Evolutionary conservation across 352 stramenopile species (phyloP), one percentile per base, ranked within the genome.

Genomic region (Thalassiosira hispida): DNA sequence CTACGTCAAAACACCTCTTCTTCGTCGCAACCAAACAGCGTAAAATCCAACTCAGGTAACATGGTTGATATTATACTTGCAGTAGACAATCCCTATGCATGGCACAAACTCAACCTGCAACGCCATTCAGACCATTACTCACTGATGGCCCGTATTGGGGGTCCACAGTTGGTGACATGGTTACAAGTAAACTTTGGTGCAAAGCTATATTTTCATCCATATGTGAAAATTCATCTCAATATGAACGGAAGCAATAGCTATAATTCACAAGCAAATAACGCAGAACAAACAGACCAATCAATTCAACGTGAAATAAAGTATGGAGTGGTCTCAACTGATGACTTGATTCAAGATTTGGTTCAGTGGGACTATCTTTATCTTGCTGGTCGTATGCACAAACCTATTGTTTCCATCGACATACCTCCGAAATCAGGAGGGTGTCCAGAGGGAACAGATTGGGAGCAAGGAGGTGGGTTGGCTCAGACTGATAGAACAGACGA

Each of bases 31-130:
- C 22, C 49, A 66, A 14, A 62, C 11, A 23, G 52, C 2, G 62
- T 33, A 44, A 31, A 22, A 53, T 56, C 31, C 33, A 33, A 53
- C 49, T 27, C 27, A 33, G 51, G 44, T 2, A 70, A 73, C 29
- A 91, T 94, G 85, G 55, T 94, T 22, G 89, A 94, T 74, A 51
- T 94, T 3, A 92, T 94, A 71, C 33, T 94, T 8, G 73, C 87
- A 4, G 76, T 92, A 2, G 27, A 85, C 14, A 70, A 93, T 44
- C 63, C 80, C n/a, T 42, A 79, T 60, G 12, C 47, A 23, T 94
- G 87, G 78, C 89, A 94, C 67, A 33, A 72, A 73, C 52, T 55
- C 9, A 94, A 93, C 70, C 42, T 91, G 20, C 1, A 70, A 49
- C 49, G 63, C 35, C 79, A 93, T 79, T 70, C 85, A 20, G 12